Conservation (phyloP, 225 moss, liverwort and hornwort genomes). For the Pleurozium schreberi region DNA sequence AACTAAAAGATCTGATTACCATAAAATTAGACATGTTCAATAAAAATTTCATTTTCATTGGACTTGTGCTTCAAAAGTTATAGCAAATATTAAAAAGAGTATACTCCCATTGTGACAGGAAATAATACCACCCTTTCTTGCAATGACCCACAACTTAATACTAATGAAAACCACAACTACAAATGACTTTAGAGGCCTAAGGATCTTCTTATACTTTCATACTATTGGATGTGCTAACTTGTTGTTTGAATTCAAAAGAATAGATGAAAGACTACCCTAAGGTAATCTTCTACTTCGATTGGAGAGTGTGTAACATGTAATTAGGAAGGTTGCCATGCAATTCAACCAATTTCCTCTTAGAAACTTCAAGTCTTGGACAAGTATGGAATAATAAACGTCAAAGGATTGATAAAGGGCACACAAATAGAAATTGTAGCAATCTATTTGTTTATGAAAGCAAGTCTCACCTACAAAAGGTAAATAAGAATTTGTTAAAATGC, state of each 20-base stretch:
- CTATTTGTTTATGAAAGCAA: not conserved
- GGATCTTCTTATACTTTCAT: not conserved
- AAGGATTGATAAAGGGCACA: not conserved
- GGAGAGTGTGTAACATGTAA: not conserved
- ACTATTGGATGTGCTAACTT: not conserved
- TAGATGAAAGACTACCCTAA: not conserved
- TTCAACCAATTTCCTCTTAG: accelerated
- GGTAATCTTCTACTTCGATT: not conserved
- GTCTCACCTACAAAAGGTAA: accelerated
- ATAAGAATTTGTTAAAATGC: not conserved
- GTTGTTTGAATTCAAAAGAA: not conserved
- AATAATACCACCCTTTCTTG: no score
- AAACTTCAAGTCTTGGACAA: not conserved
- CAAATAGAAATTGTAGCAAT: not conserved
- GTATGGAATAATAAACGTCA: not conserved
- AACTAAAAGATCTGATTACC: no score
- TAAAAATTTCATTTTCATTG: no score
- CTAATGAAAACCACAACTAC: not conserved
- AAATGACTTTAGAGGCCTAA: not conserved
- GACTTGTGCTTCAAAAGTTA: no score
- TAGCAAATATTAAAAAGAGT: no score
- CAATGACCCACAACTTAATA: no score
- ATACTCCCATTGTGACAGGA: no score
- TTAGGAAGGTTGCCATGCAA: not conserved
- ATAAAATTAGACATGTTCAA: no score